A percentile compares a stretch with the other conserved stretches of the same genome.
Conservation (phyloP, 2,329 filamentous ascomycete species). For the Achaetomium macrosporum region DNA sequence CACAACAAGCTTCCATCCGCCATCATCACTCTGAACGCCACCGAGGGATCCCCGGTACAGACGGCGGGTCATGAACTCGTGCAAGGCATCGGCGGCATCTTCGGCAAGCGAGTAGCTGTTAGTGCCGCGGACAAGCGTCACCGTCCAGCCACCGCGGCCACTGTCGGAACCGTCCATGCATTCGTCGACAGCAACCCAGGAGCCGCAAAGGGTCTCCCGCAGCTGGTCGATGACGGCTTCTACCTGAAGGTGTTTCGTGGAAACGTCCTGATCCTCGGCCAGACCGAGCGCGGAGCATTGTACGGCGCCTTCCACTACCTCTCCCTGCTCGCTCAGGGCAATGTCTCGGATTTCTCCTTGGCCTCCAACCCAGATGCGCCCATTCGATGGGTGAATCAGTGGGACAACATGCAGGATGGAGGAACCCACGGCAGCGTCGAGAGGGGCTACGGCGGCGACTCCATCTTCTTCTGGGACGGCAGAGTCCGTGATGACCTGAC, state of each 20-base stretch:
- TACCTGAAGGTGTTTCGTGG: constrained; percentile 46
- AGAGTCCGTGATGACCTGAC: constrained; percentile 52
- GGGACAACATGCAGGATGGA: constrained; percentile 55
- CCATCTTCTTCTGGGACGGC: constrained; percentile 61
- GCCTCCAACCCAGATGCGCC: constrained; percentile 52
- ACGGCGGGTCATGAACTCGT: constrained; percentile 55
- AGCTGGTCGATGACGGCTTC: constrained; percentile 54
- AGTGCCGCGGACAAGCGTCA: background rate
- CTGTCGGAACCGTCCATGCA: constrained; percentile 44
- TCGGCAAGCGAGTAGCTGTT: constrained; percentile 39
- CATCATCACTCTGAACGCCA: constrained; percentile 39
- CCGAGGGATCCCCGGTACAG: constrained; percentile 49
- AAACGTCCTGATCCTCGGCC: constrained; percentile 53
- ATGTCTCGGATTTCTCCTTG: constrained; percentile 43
- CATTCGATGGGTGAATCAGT: constrained; percentile 66
- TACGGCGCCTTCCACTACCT: constrained; percentile 67
- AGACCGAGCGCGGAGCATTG: constrained; percentile 61
- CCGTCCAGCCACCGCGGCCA: constrained; percentile 29
- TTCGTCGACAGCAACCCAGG: constrained; percentile 34
- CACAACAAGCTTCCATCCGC: constrained; percentile 22
- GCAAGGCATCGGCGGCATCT: constrained; percentile 51
- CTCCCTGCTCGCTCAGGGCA: constrained; percentile 55
- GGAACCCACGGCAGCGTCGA: constrained; percentile 55
- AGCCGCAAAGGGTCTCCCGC: constrained; percentile 23
- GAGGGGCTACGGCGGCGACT: constrained; percentile 60